Conservation (phyloP, 2,329 filamentous ascomycete genomes). For the Ceratocystis eucalypticola region DNA sequence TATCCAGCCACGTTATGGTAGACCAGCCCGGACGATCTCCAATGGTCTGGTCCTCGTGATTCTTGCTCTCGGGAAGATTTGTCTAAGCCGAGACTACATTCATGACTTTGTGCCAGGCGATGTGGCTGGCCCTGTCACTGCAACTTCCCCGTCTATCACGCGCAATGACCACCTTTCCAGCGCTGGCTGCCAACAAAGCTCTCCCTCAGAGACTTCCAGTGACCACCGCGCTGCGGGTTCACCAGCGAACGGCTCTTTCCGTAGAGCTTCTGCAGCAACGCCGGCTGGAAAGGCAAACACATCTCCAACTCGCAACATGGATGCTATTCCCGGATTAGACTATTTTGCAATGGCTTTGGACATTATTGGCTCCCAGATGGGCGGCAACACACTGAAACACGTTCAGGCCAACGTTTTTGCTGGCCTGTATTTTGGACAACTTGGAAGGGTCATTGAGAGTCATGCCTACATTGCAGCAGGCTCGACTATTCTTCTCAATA, state of each 20-base stretch:
- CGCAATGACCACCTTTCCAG: slow-evolving; percentile 27
- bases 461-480: slow-evolving; percentile 48
- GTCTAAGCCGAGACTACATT: slow-evolving; percentile 40
- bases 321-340: slow-evolving; percentile 75
- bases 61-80: slow-evolving; percentile 77
- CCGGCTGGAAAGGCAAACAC: background rate
- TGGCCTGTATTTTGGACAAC: slow-evolving; percentile 76
- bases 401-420: slow-evolving; percentile 77
- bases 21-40: slow-evolving; percentile 52
- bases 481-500: slow-evolving; percentile 48
- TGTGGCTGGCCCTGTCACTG: background rate
- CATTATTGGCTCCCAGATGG: slow-evolving; percentile 70
- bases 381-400: slow-evolving; percentile 65
- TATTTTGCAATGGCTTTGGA: slow-evolving; percentile 81
- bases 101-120: slow-evolving; percentile 40
- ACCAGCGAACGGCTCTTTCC: slow-evolving; percentile 25
- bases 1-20: slow-evolving; percentile 20
- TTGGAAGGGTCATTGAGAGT: slow-evolving; percentile 77
- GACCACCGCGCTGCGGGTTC: slow-evolving; percentile 26
- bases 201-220: slow-evolving; percentile 35
- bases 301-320: slow-evolving; percentile 44
- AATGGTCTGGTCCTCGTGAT: slow-evolving; percentile 74
- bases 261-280: slow-evolving; percentile 3
- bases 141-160: slow-evolving; percentile 33
- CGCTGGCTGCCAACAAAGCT: slow-evolving; percentile 41